Base-by-base conservation (phyloP, 345 rosid species). In the Salix exigua region DNA sequence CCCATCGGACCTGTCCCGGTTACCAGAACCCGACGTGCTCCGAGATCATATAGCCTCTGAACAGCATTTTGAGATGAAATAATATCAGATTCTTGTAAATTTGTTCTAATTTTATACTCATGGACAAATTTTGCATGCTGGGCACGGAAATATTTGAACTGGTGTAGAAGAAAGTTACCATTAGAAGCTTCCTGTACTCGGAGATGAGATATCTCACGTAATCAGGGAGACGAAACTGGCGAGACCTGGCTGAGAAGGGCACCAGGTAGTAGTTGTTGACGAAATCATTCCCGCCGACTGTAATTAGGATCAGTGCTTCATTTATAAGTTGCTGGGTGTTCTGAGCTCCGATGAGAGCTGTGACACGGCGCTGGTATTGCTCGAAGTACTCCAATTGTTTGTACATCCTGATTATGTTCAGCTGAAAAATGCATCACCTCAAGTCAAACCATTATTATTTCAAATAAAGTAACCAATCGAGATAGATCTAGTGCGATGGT, bases 1-100 rank as follows among this genome's bases (percentile, higher is more conserved):
- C 83, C 83, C 26, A 80, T 2, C 4, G 83, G 83, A n/a, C 83
- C 83, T 13, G 83, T 80, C 35, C 83, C 83, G 6, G 83, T 80
- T 42, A 80, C 83, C 0, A 80, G 73, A 4, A 80, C 83, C 11
- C 83, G 53, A 1, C 83, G 75, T 10, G 37, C 79, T 44, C 83
- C 79, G 1, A 80, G 67, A 13, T 75, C 77, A 37, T 80, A 58
- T 7, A 75, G 46, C 19, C 71, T 71, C 83, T 80, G 68, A 6
- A 23, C 12, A 68, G 21, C 3, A 65, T 23, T 18, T 55, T 30
- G 17, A 4, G n/a, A 1, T 66, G 19, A 53, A 8, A 23, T 6
- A 30, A 28, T 0, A 16, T 58, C 11, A 23, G 7, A 0, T 46
- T 50, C 44, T 10, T 40, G 44, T 40, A 40, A 40, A 40, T 2